These are phyloP conservation scores for Eucalyptus decipiens DNA, from an alignment of 345 rosid genomes.

Conservation along the genomic window DNA sequence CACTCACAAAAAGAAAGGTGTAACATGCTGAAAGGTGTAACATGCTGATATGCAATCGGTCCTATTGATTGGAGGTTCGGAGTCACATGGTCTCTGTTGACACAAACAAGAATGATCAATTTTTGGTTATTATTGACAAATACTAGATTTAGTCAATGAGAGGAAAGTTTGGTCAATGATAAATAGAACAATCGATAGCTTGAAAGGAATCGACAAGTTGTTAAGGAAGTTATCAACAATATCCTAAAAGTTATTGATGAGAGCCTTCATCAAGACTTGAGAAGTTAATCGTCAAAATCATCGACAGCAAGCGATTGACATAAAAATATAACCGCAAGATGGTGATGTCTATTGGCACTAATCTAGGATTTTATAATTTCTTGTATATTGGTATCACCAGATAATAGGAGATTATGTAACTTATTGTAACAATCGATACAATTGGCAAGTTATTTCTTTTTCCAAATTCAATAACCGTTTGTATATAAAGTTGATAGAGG, in stretches of 20 bases:
- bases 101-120: not conserved
- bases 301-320: not conserved
- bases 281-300: not conserved
- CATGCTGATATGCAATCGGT: not conserved
- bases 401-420: not conserved
- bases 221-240: not conserved
- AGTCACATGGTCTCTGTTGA: not conserved
- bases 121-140: not conserved
- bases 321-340: accelerated
- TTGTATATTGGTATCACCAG: not conserved
- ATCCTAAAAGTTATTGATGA: not conserved
- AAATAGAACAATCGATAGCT: not conserved
- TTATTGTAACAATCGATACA: not conserved
- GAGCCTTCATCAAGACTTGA: not conserved
- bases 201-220: not conserved
- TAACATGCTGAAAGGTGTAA: not conserved
- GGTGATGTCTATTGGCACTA: not conserved
- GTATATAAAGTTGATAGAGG: not conserved
- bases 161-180: not conserved
- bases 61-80: not conserved
- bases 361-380: not conserved
- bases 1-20: not conserved
- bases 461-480: not conserved
- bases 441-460: not conserved
- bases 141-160: not conserved